These are phyloP conservation scores for Aspergillus awamori DNA, from an alignment of 2,329 filamentous ascomycete genomes.

Conservation along the genomic window DNA sequence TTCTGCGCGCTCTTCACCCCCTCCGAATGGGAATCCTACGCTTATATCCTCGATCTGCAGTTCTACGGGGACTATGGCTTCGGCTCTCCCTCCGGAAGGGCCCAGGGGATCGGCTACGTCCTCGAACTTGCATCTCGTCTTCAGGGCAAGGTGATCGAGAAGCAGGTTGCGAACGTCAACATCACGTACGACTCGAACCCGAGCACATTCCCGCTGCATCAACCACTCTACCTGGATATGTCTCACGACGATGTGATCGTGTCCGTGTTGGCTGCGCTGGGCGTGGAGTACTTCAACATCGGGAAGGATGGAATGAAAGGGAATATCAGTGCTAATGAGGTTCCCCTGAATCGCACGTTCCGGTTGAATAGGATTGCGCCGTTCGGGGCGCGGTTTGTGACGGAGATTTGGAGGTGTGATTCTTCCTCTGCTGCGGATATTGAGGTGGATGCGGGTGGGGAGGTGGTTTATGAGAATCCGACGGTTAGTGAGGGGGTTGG, in stretches of 20 bases:
- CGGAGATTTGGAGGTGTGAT: constrained; percentile 59
- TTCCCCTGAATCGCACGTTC: constrained; percentile 53
- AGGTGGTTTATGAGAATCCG: constrained; percentile 33
- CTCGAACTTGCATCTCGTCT: constrained; percentile 56
- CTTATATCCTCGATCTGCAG: constrained; percentile 56
- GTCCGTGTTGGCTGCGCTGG: constrained; percentile 55
- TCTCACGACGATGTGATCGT: constrained; percentile 58
- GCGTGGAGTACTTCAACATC: constrained; percentile 55
- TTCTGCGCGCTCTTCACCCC: constrained; percentile 59
- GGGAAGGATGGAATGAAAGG: constrained; percentile 30
- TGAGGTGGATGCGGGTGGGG: constrained; percentile 42
- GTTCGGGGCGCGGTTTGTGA: constrained; percentile 58
- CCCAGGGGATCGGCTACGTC: constrained; percentile 58
- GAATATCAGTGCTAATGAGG: constrained; percentile 21
- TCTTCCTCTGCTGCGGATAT: constrained; percentile 22
- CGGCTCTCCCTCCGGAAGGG: constrained; percentile 55
- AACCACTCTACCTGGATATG: constrained; percentile 57
- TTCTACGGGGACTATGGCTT: constrained; percentile 52
- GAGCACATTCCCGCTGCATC: constrained; percentile 50
- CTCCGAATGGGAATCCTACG: constrained; percentile 59
- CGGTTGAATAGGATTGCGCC: constrained; percentile 56
- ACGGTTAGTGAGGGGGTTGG: constrained; percentile 11
- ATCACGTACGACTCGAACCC: constrained; percentile 52
- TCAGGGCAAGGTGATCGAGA: constrained; percentile 50
- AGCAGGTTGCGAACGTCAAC: constrained; percentile 57